These are phyloP conservation scores for Pichia cephalocereana DNA, from an alignment of 805 yeast species.

Conservation along the genomic window DNA sequence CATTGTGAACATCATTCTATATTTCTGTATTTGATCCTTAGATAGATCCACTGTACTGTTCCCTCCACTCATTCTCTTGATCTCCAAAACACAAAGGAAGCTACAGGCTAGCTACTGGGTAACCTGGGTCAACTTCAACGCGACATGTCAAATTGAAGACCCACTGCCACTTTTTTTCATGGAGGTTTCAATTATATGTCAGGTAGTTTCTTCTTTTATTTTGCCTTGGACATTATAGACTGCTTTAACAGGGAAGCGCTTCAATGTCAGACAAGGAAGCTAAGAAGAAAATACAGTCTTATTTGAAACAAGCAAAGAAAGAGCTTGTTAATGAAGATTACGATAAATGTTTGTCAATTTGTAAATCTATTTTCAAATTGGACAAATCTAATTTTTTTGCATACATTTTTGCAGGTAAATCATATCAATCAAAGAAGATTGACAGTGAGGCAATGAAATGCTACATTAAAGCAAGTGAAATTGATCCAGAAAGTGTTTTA, in stretches of 20 bases:
- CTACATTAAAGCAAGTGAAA: slow-evolving; percentile 40
- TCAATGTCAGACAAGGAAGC: neutral
- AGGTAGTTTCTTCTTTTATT: neutral
- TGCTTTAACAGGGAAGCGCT: no score
- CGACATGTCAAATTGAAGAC: no score
- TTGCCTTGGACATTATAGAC: neutral
- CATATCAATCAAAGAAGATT: slow-evolving; percentile 39
- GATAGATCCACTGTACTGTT: neutral
- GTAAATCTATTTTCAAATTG: slow-evolving; percentile 32
- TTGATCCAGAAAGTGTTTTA: slow-evolving; percentile 41
- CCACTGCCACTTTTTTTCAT: no score
- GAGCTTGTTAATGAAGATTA: slow-evolving; percentile 2
- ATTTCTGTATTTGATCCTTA: slow-evolving; percentile 52
- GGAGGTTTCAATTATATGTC: no score
- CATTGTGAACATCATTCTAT: slow-evolving; percentile 67
- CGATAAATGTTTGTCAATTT: slow-evolving; percentile 3
- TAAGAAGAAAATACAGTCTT: slow-evolving; percentile 12
- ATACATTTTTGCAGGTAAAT: slow-evolving; percentile 62
- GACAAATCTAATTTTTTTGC: slow-evolving; percentile 61
- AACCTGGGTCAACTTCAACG: no score
- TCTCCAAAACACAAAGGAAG: no score
- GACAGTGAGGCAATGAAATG: slow-evolving; percentile 30
- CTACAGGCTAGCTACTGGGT: no score
- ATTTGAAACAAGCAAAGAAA: slow-evolving; percentile 39
- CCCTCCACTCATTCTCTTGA: no score